Evolutionary conservation across 2,329 filamentous ascomycete genomes (phyloP).

Genomic region (Colletotrichum sp.): DNA sequence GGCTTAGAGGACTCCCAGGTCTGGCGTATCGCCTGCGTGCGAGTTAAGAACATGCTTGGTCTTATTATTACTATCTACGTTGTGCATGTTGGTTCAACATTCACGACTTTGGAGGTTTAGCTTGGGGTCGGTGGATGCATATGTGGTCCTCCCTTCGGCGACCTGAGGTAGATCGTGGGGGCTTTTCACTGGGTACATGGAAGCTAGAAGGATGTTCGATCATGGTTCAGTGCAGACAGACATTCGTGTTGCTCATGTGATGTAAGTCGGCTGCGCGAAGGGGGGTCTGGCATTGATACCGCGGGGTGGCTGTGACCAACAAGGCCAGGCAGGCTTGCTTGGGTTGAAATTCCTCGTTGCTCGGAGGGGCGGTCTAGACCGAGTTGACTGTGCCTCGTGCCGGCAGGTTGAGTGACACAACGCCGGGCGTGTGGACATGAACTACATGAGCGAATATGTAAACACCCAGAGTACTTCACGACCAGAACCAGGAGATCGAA

Average conservation of each 20-base stretch:
- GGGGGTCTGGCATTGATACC: not conserved
- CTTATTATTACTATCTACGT: not conserved
- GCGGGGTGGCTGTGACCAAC: not conserved
- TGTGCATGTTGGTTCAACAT: not conserved
- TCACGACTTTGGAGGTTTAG: not conserved
- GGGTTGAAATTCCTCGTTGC: not conserved
- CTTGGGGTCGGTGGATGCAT: not conserved
- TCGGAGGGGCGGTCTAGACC: not conserved
- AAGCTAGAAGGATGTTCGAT: accelerated
- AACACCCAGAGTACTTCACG: not conserved
- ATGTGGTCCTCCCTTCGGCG: not conserved
- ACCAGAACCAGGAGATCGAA: not conserved
- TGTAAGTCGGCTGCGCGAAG: not conserved
- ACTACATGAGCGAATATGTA: not conserved
- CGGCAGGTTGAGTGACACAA: not conserved
- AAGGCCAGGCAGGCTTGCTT: not conserved
- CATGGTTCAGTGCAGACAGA: not conserved
- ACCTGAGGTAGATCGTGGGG: not conserved
- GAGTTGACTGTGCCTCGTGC: not conserved
- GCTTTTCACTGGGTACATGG: not conserved
- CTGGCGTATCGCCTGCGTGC: not conserved
- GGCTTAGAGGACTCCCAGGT: not conserved
- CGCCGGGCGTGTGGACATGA: not conserved
- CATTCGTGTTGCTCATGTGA: not conserved
- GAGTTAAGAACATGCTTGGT: not conserved